Base-by-base conservation (phyloP, 2,329 filamentous ascomycete species). In the Alternaria arbusti region DNA sequence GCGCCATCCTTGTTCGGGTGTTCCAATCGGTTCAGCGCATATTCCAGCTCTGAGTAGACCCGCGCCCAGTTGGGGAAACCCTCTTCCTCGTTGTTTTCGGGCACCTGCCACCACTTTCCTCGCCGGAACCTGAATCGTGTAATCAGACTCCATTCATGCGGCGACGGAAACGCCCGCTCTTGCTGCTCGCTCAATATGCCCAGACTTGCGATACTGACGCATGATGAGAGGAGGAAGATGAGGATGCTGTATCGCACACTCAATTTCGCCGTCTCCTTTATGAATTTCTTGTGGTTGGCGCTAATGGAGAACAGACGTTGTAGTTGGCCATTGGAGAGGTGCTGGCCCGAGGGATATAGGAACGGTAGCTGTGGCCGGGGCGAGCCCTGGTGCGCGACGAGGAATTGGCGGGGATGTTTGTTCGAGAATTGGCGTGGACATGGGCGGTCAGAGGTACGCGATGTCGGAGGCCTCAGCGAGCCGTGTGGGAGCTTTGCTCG, bases 81-180 rank as follows among this genome's bases (percentile, higher is more conserved):
- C 13, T 85, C 84, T 46, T 88, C 84, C 65, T 87, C 86, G 54
- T 86, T 84, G 58, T 86, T 86, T 70, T 86, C 84, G 5, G 91
- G 73, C n/a, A 80, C 72, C 66, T 79, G 73, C 74, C 73, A 78
- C 78, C 78, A 80, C 49, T 74, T 78, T 9, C 75, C 91, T 54
- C 87, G 86, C 44, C 93, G 87, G 65, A 92, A 85, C 43, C 86
- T 84, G 80, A 91, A 87, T 23, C 93, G 85, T 49, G 91, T 92
- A 67, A 88, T 81, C 78, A 89, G 91, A 0, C 83, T 83, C 93
- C 94, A 97, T 77, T 97, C 94, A 25, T 87, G 86, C 1, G 95
- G 94, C 1, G 93, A 94, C 0, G 94, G 94, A 76, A 90, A 92
- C 56, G 87, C 84, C 51, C 90, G 86, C 81, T 97, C 94, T 47